A percentile compares a stretch with the other conserved stretches of the same genome.
Evolutionary conservation across 176 grass and related monocot genomes (phyloP).

Genomic region (Zizania latifolia): DNA sequence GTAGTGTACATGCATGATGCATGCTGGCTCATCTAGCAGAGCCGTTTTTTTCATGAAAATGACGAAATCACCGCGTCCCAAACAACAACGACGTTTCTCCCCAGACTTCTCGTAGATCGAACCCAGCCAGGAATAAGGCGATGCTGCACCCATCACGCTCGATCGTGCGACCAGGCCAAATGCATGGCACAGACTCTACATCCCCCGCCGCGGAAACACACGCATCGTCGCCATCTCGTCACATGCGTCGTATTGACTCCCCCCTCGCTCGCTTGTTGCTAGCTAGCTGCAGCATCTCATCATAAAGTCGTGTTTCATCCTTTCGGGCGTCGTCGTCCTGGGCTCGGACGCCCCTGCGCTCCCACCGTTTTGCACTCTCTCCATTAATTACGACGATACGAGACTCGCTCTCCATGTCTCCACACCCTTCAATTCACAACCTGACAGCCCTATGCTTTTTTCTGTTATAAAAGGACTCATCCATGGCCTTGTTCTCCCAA

Average conservation of each 20-base stretch:
- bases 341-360: background rate
- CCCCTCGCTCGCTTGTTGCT: background rate
- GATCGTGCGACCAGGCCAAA: background rate
- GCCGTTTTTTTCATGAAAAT: no score
- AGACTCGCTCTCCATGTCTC: background rate
- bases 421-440: no score
- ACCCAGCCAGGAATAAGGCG: no score
- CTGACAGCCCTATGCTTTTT: no score
- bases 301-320: slow-evolving; percentile 17
- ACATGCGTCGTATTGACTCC: background rate
- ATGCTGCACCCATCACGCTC: background rate
- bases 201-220: background rate
- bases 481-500: background rate
- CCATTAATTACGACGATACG: background rate
- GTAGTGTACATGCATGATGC: no score
- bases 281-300: background rate
- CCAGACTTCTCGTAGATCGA: no score
- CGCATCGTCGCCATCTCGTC: background rate
- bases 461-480: background rate
- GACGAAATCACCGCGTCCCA: no score
- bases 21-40: no score
- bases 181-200: background rate
- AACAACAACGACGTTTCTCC: no score
- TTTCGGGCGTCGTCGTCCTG: background rate
- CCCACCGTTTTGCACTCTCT: background rate